Evolutionary conservation across 345 rosid genomes (phyloP).

Genomic region (Syzygium aromaticum): DNA sequence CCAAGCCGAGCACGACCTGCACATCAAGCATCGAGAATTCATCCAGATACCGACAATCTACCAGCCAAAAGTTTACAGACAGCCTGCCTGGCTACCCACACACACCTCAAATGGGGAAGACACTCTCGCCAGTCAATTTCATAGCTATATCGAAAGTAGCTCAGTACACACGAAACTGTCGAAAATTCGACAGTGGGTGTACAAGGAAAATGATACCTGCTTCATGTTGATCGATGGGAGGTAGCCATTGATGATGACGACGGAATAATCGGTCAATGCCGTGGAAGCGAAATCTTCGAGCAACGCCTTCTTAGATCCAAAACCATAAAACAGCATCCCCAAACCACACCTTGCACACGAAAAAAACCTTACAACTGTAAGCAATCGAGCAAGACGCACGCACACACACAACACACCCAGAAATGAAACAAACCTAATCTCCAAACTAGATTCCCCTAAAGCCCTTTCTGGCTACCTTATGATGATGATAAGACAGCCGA

Average conservation of each 20-base stretch:
- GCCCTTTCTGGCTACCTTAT: background rate
- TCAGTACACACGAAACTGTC: background rate
- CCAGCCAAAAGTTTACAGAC: background rate
- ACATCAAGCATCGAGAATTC: background rate
- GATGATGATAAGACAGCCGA: background rate
- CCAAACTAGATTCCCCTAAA: background rate
- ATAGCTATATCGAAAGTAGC: background rate
- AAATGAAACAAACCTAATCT: background rate
- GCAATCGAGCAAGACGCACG: background rate
- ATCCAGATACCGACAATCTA: background rate
- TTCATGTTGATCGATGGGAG: constrained; percentile 74
- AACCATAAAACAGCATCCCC: constrained; percentile 88
- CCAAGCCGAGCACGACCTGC: constrained; percentile 54
- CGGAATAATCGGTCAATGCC: constrained; percentile 59
- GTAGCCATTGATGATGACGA: constrained; percentile 82
- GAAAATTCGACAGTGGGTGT: background rate
- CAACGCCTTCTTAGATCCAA: constrained; percentile 79
- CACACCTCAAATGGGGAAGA: background rate
- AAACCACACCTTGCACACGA: constrained; percentile 58
- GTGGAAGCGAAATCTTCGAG: constrained; percentile 86
- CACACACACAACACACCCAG: background rate
- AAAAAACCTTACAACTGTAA: background rate
- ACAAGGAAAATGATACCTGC: constrained; percentile 39
- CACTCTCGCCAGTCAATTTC: background rate
- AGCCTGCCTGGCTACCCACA: background rate